Percentiles rank a stretch among this genome's conserved stretches.
These are phyloP conservation scores for Aspergillus olivimuriae DNA, from an alignment of 495 filamentous ascomycete genomes.

Conservation along the genomic window DNA sequence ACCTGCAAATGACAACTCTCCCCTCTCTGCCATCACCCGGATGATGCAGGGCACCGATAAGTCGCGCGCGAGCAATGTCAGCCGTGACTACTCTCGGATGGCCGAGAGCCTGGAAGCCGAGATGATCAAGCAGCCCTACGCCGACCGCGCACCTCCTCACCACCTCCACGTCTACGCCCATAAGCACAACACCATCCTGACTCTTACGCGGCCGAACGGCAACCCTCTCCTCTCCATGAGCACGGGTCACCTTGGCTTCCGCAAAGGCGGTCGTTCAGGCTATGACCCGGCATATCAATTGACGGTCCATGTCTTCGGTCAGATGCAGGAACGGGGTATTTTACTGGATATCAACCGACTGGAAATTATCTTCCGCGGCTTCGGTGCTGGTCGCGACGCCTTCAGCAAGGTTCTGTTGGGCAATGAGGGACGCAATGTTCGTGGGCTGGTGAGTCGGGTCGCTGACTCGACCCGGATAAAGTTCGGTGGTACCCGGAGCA, in stretches of 20 bases:
- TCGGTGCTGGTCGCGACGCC: conserved; percentile 79
- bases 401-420: conserved; percentile 84
- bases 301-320: conserved; percentile 65
- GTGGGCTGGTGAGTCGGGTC: conserved; percentile 65
- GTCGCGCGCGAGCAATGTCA: conserved; percentile 12
- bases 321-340: conserved; percentile 68
- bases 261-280: conserved; percentile 64
- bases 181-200: conserved; percentile 92
- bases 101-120: conserved; percentile 32
- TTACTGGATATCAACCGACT: conserved; percentile 52
- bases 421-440: conserved; percentile 67
- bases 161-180: conserved; percentile 80
- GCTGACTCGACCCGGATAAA: conserved; percentile 83
- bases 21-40: conserved; percentile 25
- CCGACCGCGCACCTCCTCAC: conserved; percentile 49
- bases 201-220: conserved; percentile 73
- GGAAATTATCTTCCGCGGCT: conserved; percentile 76
- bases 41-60: conserved; percentile 25
- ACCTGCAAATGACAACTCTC: conserved; percentile 15
- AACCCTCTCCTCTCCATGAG: conserved; percentile 68
- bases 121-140: conserved; percentile 32
- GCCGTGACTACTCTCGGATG: conserved; percentile 25
- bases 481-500: conserved; percentile 89
- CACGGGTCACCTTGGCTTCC: conserved; percentile 80
- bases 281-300: conserved; percentile 96